Evolutionary conservation across 768 basidiomycete genomes (phyloP).

Genomic region (Crepidotus variabilis): DNA sequence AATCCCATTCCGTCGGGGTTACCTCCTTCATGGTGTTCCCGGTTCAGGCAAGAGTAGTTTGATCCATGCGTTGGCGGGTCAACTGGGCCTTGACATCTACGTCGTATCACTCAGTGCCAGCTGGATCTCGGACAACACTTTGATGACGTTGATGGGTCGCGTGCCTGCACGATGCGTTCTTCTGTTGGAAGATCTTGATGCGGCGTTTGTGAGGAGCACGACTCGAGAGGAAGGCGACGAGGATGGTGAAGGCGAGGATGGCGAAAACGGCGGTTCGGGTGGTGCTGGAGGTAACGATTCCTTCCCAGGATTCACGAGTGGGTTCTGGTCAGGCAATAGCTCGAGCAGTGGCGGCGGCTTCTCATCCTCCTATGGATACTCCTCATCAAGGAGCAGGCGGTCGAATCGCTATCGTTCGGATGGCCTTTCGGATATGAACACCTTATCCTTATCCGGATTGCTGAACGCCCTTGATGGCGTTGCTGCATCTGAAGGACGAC

Average conservation of each 20-base stretch:
- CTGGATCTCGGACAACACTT: conserved; percentile 85
- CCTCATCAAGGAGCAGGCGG: conserved; percentile 35
- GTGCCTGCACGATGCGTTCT: conserved; percentile 85
- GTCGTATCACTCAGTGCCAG: conserved; percentile 83
- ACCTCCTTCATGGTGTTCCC: conserved; percentile 79
- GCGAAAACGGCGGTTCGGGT: conserved; percentile 3
- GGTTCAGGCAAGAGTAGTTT: conserved; percentile 86
- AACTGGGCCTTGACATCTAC: conserved; percentile 88
- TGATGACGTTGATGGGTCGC: conserved; percentile 82
- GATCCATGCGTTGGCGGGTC: conserved; percentile 85
- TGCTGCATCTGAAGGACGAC: conserved; percentile 80
- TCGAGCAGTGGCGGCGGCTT: conserved; percentile 11
- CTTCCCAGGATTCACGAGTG: conserved; percentile 1
- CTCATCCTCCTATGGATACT: conserved; percentile 15
- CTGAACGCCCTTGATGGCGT: conserved; percentile 86
- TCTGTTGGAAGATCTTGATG: conserved; percentile 87
- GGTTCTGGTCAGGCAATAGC: conserved; percentile 6
- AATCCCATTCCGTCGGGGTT: conserved; percentile 87
- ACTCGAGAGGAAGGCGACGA: conserved; percentile 48
- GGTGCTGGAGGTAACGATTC: conserved; percentile 2
- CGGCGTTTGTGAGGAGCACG: conserved; percentile 78
- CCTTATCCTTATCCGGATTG: conserved; percentile 75
- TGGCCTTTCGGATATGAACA: conserved; percentile 70
- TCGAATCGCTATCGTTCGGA: conserved; percentile 20
- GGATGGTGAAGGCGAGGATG: conserved; percentile 4